These are phyloP conservation scores for Pseudonitzschia pungens DNA, from an alignment of 108 stramenopile species.

Conservation along the genomic window DNA sequence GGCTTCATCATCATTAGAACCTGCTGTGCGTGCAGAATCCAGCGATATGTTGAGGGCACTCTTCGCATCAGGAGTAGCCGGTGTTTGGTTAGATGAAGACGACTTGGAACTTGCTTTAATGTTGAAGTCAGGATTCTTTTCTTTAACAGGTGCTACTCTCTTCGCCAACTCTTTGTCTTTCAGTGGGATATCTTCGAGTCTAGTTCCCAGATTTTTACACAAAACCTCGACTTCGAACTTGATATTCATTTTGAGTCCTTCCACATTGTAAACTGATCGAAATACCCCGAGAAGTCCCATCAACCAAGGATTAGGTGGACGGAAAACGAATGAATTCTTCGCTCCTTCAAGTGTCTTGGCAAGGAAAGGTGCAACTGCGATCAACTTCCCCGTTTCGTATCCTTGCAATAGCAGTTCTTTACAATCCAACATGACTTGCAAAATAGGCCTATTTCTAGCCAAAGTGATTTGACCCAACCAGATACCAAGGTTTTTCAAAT, in stretches of 20 bases:
- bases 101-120: conserved; percentile 51
- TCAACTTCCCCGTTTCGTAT: conserved; percentile 97
- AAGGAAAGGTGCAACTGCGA: conserved; percentile 98
- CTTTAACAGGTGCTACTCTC: conserved; percentile 86
- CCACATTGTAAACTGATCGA: conserved; percentile 92
- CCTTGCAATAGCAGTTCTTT: conserved; percentile 96
- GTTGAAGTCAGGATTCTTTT: conserved; percentile 98
- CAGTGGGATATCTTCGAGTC: conserved; percentile 90
- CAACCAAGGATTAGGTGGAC: conserved; percentile 99
- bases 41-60: conserved; percentile 10
- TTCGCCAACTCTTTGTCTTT: conserved; percentile 63
- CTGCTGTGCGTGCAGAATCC: conserved; percentile 18
- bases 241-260: conserved; percentile 99
- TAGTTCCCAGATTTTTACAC: conserved; percentile 95
- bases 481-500: conserved; percentile 97
- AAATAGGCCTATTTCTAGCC: conserved; percentile 94
- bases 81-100: conserved; percentile 31
- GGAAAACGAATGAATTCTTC: conserved; percentile 90
- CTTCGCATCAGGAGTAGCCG: conserved; percentile 51
- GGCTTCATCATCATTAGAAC: conserved; percentile 58
- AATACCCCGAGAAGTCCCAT: conserved; percentile 96
- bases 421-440: conserved; percentile 96
- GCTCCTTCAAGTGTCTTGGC: conserved; percentile 98
- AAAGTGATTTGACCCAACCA: conserved; percentile 99
- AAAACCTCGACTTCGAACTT: conserved; percentile 99